Base-by-base conservation (phyloP, 305 asterid genomes). In the Fraxinus nigra region DNA sequence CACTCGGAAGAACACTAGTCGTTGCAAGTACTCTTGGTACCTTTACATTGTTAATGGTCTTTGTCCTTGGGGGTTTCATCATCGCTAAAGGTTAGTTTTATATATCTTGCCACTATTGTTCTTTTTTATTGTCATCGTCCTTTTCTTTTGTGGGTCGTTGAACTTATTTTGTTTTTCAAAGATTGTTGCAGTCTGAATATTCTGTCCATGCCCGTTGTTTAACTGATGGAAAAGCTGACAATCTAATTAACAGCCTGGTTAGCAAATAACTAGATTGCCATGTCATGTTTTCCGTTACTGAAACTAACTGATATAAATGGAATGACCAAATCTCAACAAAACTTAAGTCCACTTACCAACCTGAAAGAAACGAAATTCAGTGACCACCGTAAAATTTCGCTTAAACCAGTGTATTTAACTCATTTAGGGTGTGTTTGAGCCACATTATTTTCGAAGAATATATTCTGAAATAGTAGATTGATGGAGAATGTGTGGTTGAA, bases 21-120 rank as follows among this genome's bases (percentile, higher is more conserved):
- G 85, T 85, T 73, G 91, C 91, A 54, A 87, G 82, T 77, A 85
- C 90, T 79, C 87, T 89, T 38, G 88, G 89, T 32, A 84, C 91
- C 79, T 87, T 89, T 84, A 82, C 91, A 34, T 78, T 89, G 82
- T 54, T 85, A 73, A 18, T 88, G 72, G 88, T 88, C 37, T 86
- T 88, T 43, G 88, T 86, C 28, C 87, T 87, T 67, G 90, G 89
- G 48, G 91, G 91, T 59, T 89, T 89, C 81, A 85, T 89, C 30
- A 87, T 89, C 56, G 87, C 89, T 30, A 89, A 81, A 84, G 89
- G 89, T 87, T n/a, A 77, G 77, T 14, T 61, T 30, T 78, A 67
- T 67, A 28, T 67, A 4, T 61, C 16, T 22, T 61, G 5, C 6
- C 72, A 61, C 33, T 61, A 4, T 61, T 61, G 33, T 22, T 61